phyloP scores from a whole-genome alignment of 306 rosid genomes.

The Sphenostylis stenocarpa region DNA sequence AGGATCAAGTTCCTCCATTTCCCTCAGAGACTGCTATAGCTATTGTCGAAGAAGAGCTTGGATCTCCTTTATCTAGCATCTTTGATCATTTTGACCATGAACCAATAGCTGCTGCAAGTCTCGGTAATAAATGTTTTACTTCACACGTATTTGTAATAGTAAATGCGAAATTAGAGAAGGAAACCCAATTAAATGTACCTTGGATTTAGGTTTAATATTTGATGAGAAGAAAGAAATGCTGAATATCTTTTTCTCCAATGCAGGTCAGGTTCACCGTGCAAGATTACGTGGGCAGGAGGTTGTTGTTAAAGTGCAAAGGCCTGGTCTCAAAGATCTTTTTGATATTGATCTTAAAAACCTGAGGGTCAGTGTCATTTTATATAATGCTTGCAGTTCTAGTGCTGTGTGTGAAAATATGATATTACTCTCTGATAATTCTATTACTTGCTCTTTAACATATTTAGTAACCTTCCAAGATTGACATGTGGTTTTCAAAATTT shows the following conservation, averaged over 20 bases:
- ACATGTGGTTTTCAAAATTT: slow-evolving; percentile 8
- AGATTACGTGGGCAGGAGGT: slow-evolving; percentile 78
- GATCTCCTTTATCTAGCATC: slow-evolving; percentile 60
- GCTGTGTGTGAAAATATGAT: slow-evolving; percentile 17
- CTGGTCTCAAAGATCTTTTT: slow-evolving; percentile 95
- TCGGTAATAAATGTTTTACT: slow-evolving; percentile 61
- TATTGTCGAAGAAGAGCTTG: slow-evolving; percentile 90
- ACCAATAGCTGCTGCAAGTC: slow-evolving; percentile 99
- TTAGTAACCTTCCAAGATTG: slow-evolving; percentile 24
- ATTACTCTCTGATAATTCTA: neutral
- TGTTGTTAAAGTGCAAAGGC: slow-evolving; percentile 97
- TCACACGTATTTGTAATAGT: slow-evolving; percentile 12
- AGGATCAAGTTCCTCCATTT: slow-evolving; percentile 99
- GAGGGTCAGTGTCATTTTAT: slow-evolving; percentile 72
- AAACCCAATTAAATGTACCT: slow-evolving; percentile 8
- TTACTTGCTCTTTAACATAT: slow-evolving; percentile 14
- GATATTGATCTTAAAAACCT: slow-evolving; percentile 94
- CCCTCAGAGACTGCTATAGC: slow-evolving; percentile 86
- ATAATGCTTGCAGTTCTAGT: neutral
- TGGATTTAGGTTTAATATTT: slow-evolving; percentile 20
- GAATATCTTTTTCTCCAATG: slow-evolving; percentile 27
- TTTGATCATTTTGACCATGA: slow-evolving; percentile 91
- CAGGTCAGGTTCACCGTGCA: slow-evolving; percentile 99
- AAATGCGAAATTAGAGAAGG: slow-evolving; percentile 18
- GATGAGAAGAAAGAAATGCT: slow-evolving; percentile 23